Evolutionary conservation across 1,139 yeast species (phyloP).

Genomic region (Zygoascus meyerae): DNA sequence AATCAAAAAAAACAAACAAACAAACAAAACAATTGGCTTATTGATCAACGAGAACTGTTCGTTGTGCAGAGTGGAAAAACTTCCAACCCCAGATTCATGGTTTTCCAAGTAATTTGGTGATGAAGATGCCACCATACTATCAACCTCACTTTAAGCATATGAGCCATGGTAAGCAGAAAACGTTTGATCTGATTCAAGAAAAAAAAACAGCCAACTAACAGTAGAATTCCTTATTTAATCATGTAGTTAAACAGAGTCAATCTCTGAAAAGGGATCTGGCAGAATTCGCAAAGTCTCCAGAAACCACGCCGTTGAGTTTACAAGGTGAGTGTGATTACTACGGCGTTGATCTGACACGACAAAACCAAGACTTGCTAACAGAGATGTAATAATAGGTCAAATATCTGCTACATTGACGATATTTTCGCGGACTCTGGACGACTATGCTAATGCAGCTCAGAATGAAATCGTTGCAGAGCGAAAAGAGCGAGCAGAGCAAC

Average conservation of each 20-base stretch:
- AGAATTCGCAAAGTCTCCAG: constrained; percentile 59
- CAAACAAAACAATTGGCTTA: too few species aligned
- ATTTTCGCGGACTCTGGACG: constrained; percentile 68
- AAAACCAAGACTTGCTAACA: constrained; percentile 3
- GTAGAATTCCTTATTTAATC: constrained; percentile 77
- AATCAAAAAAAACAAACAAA: too few species aligned
- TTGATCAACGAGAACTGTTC: too few species aligned
- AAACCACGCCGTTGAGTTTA: constrained; percentile 65
- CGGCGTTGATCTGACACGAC: neutral
- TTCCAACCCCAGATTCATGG: too few species aligned
- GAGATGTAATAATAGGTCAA: constrained; percentile 52
- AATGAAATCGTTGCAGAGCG: constrained; percentile 55
- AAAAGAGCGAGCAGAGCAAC: constrained; percentile 55
- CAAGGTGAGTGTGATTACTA: constrained; percentile 43
- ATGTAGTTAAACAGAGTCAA: constrained; percentile 81
- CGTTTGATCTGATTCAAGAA: neutral
- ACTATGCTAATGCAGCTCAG: constrained; percentile 59
- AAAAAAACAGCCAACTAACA: neutral
- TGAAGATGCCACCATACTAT: too few species aligned
- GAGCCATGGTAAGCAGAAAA: constrained; percentile 3
- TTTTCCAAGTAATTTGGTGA: too few species aligned
- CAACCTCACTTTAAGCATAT: too few species aligned
- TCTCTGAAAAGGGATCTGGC: constrained; percentile 63
- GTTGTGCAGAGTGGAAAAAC: too few species aligned
- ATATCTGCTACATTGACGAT: constrained; percentile 78